Base-by-base conservation (phyloP, 2,329 filamentous ascomycete species). In the Graphiopsis chlorocephala region DNA sequence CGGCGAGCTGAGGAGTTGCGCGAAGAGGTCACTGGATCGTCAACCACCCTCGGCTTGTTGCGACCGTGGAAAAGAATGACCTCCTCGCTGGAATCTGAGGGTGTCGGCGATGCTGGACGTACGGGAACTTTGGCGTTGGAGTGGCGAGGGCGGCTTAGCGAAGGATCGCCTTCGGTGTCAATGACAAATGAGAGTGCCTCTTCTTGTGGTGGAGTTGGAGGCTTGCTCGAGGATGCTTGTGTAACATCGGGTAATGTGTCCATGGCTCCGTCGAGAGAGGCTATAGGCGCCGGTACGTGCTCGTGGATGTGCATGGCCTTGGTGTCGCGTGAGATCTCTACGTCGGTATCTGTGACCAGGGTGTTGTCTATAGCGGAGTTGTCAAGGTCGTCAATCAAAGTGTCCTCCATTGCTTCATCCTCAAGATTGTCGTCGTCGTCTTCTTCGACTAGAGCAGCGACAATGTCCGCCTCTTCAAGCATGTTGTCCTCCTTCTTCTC, bases 1-100 rank as follows among this genome's bases (percentile, higher is more conserved):
- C 23, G 38, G 29, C 35, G 61, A 47, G 17, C 50, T 1, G 61
- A 50, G 25, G 47, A 26, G 17, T 61, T 33, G 31, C 59, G 59
- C 10, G 59, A 61, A 42, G 59, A 61, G 11, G 48, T 31, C 11
- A 64, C 33, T 10, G 74, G 72, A 56, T 75, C 72, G 48, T 75
- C 68, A 28, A 72, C 64, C 11, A 73, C 63, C 17, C 63, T 69
- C 10, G 72, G 65, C 45, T 64, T 69, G 55, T 67, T 71, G 28
- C 87, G 82, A 45, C 87, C 87, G 65, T 81, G 84, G 73, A 91
- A 92, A 0, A 91, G 72, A 55, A 93, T 87, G 5, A 92, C 80
- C 68, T 97, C 91, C 56, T 91, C 90, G 71, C 88, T 90, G 0
- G 89, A 91, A 68, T 86, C 82, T 0, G 83, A 84, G 7, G 73